Conservation (phyloP, 768 basidiomycete genomes). For the Suillus brevipes region DNA sequence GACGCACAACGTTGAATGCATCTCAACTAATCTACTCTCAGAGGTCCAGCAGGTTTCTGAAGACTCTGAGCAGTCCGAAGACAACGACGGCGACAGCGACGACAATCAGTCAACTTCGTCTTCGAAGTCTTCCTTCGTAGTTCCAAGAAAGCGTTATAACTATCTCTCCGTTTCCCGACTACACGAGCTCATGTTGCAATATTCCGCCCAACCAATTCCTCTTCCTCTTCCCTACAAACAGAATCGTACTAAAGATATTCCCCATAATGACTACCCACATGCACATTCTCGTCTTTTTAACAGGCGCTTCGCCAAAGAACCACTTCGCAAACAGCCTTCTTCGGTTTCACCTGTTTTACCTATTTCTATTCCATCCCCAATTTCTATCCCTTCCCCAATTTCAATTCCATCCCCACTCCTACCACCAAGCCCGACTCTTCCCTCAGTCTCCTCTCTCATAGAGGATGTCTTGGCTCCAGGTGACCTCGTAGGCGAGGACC, state of each 20-base stretch:
- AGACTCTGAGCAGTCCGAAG: conserved; percentile 9
- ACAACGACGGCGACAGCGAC: not conserved
- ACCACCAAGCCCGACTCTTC: conserved; percentile 30
- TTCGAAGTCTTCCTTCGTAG: conserved; percentile 38
- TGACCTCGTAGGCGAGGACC: conserved; percentile 71
- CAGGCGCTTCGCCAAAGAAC: conserved; percentile 36
- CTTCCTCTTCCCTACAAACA: conserved; percentile 33
- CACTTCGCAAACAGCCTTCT: conserved; percentile 17
- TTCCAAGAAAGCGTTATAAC: conserved; percentile 27
- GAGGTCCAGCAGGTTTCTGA: conserved; percentile 45
- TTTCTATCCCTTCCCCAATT: conserved; percentile 26
- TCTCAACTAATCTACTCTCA: conserved; percentile 43
- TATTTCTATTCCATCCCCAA: conserved; percentile 28
- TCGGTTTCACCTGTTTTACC: conserved; percentile 14
- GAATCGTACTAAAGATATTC: conserved; percentile 32
- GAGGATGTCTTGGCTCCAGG: conserved; percentile 67
- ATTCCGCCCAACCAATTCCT: conserved; percentile 37
- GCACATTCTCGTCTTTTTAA: conserved; percentile 32
- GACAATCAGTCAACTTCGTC: not conserved
- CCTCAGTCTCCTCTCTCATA: conserved; percentile 31
- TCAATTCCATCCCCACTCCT: conserved; percentile 33
- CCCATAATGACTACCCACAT: conserved; percentile 28
- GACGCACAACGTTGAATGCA: conserved; percentile 40
- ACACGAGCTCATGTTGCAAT: conserved; percentile 59
- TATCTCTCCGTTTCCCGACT: conserved; percentile 31